These are phyloP conservation scores for Scenedesmus sp. DNA, from an alignment of 163 green algal genomes.

Conservation along the genomic window DNA sequence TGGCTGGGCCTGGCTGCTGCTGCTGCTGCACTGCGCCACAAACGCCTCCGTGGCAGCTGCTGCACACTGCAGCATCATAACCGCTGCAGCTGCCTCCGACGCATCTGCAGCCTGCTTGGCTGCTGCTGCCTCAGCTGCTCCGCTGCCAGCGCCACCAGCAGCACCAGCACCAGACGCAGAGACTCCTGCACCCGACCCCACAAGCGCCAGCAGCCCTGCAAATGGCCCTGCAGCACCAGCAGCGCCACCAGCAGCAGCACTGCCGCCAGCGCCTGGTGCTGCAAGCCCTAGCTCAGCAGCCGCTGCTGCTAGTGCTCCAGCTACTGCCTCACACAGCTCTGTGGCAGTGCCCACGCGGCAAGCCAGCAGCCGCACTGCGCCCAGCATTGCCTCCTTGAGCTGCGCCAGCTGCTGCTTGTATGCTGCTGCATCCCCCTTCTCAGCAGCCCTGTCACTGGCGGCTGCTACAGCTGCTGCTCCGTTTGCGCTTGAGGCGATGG, in stretches of 20 bases:
- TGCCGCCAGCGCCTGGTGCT: background rate
- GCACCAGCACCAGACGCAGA: slow-evolving; percentile 19
- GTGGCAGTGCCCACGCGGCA: slow-evolving; percentile 16
- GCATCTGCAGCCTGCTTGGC: background rate
- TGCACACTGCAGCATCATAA: slow-evolving; percentile 29
- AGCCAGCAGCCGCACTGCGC: slow-evolving; percentile 16
- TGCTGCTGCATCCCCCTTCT: slow-evolving; percentile 17
- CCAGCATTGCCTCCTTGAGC: slow-evolving; percentile 21
- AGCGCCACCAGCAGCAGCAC: background rate
- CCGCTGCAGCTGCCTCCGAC: background rate
- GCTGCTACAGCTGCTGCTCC: slow-evolving; percentile 19
- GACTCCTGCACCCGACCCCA: background rate
- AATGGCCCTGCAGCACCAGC: background rate
- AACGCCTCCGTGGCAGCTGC: slow-evolving; percentile 30
- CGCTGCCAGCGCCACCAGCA: background rate
- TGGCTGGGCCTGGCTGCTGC: background rate
- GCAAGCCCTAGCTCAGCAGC: slow-evolving; percentile 10
- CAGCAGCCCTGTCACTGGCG: background rate
- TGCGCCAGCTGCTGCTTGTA: slow-evolving; percentile 34
- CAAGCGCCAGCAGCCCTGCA: background rate
- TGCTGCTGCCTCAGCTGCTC: background rate
- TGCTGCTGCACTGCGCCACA: slow-evolving; percentile 6
- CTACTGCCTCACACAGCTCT: slow-evolving; percentile 45
- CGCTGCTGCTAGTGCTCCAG: slow-evolving; percentile 13
- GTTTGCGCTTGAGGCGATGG: background rate